Evolutionary conservation across 2,329 filamentous ascomycete genomes (phyloP), one percentile per base, ranked within the genome.

Genomic region (Pseudogymnoascus sp.): DNA sequence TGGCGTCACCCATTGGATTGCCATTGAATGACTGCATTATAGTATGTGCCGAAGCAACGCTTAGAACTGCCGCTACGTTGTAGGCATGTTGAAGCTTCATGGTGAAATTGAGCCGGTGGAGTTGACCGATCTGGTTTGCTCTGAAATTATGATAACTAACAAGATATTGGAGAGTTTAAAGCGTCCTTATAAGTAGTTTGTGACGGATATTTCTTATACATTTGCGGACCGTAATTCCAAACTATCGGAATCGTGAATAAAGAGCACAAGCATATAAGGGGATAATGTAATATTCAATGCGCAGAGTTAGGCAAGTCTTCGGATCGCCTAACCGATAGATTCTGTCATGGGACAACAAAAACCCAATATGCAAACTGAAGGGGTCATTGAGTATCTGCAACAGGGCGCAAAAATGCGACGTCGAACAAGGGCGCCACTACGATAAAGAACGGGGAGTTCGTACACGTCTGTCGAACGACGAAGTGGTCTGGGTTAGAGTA

Each of bases 1-100:
- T 56, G 3, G 26, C 46, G n/a, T 56, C 46, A 7, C 46, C 46
- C 46, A 56, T 33, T 12, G 46, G 46, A 16, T 56, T 56, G 26
- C 46, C 46, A 33, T 56, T 56, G 26, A 56, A 33, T 6, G 46
- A 56, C 10, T 56, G 46, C 46, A 56, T 56, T 56, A 80, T 78
- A 61, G 73, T 70, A 65, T 81, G 78, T 37, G 74, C 76, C 5
- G 73, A 71, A 56, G 46, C 46, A 40, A 71, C 66, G 24, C 75
- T 70, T 40, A 70, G 69, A 60, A 74, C 71, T 46, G 68, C 66
- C 11, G 70, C 60, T 40, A 60, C 16, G 14, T 6, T 40, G 59
- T n/a, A 38, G 33, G 59, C 24, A 16, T 37, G 7, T 26, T 37
- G 19, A 33, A 60, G 16, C 59, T 60, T 60, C 59, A 60, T 60